Conservation (phyloP, 1,284 basidiomycete genomes). For the Tilletia caries region DNA sequence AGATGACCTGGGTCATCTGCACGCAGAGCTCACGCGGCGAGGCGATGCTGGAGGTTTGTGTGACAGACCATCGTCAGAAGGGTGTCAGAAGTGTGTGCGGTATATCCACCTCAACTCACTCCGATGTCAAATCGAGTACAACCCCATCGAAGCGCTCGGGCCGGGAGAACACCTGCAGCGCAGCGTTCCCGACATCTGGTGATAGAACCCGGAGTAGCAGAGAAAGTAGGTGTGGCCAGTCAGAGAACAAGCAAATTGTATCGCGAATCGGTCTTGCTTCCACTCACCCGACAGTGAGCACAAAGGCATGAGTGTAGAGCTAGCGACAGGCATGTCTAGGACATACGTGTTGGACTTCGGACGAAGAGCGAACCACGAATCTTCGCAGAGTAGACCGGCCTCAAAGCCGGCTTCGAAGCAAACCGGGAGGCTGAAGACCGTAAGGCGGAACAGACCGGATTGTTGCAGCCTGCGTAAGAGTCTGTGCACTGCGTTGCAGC, state of each 20-base stretch:
- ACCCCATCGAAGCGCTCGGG: background rate
- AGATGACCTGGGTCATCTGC: background rate
- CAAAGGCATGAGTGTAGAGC: background rate
- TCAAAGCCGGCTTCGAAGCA: conserved; percentile 4
- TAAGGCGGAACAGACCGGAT: background rate
- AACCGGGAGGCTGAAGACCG: background rate
- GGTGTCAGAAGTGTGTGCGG: background rate
- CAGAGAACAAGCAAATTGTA: background rate
- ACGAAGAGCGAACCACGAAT: background rate
- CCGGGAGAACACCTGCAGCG: background rate
- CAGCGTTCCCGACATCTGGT: background rate
- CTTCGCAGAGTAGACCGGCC: conserved; percentile 2
- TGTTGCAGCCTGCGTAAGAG: background rate
- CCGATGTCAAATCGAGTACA: background rate
- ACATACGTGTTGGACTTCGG: background rate
- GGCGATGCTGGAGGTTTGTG: background rate
- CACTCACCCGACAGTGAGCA: conserved; percentile 3
- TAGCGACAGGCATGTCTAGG: background rate
- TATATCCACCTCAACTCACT: background rate
- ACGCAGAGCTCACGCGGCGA: background rate
- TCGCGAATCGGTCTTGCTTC: background rate
- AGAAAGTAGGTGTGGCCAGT: background rate
- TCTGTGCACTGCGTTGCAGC: background rate
- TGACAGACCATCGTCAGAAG: background rate
- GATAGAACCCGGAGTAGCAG: background rate